A percentile compares a stretch with the other conserved stretches of the same genome.
phyloP scores from a whole-genome alignment of 345 rosid species.

The Syzygium jambos region DNA sequence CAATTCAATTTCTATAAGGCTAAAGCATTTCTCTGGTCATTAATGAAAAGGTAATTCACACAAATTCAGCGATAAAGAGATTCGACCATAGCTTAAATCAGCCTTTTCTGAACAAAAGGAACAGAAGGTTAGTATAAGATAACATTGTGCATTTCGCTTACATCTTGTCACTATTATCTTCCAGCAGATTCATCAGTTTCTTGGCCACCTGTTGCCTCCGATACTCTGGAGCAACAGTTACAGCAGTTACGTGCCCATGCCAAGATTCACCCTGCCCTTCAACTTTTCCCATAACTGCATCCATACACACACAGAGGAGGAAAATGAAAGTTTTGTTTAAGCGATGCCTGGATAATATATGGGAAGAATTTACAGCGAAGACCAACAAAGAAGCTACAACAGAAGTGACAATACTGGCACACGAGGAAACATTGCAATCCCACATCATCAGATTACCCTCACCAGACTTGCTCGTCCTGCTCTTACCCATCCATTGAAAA shows the following conservation, averaged over 20 bases:
- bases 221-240: slow-evolving; percentile 82
- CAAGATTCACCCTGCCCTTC: slow-evolving; percentile 98
- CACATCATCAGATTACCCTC: not conserved
- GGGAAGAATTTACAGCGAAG: not conserved
- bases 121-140: not conserved
- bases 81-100: not conserved
- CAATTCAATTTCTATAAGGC: not conserved
- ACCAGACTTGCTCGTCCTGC: not conserved
- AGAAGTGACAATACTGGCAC: not conserved
- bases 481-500: not conserved
- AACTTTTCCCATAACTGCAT: slow-evolving; percentile 87
- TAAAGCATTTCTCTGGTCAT: not conserved
- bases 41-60: not conserved
- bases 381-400: not conserved
- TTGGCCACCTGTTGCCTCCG: slow-evolving; percentile 88
- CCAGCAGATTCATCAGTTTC: slow-evolving; percentile 82
- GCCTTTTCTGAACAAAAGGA: not conserved
- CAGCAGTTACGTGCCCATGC: slow-evolving; percentile 98
- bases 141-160: slow-evolving; percentile 15
- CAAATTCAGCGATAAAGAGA: not conserved
- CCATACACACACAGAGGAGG: slow-evolving; percentile 5
- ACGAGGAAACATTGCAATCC: not conserved
- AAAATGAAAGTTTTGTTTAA: not conserved
- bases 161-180: slow-evolving; percentile 87
- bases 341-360: not conserved